Evolutionary conservation across 2,329 filamentous ascomycete species (phyloP).

Genomic region (Dactylellina sp.): DNA sequence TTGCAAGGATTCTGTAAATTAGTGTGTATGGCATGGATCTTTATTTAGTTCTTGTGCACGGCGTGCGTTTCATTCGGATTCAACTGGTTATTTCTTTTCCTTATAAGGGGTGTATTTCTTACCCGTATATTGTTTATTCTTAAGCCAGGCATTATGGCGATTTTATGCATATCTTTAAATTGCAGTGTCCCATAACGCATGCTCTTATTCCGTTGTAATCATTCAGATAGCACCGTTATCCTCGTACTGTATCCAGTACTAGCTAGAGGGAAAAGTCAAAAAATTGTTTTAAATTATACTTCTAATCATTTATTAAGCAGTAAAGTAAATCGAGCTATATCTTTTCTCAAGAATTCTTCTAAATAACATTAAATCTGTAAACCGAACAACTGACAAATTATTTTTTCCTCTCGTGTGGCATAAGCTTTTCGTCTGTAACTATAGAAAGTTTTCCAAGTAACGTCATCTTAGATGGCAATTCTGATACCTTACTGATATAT

Average conservation of each 20-base stretch:
- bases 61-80: constrained; percentile 21
- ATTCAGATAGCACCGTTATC: neutral
- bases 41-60: constrained; percentile 16
- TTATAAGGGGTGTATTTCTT: constrained; percentile 2
- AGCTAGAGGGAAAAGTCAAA: neutral
- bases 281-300: constrained; percentile 8
- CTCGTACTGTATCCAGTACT: neutral
- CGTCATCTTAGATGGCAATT: too few relatives aligned
- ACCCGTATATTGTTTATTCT: constrained; percentile 2
- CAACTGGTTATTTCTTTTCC: constrained; percentile 20
- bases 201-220: neutral
- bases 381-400: too few relatives aligned
- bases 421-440: too few relatives aligned
- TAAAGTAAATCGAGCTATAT: neutral
- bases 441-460: too few relatives aligned
- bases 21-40: constrained; percentile 25
- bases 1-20: constrained; percentile 36
- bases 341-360: too few relatives aligned
- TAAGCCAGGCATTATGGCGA: neutral
- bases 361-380: too few relatives aligned
- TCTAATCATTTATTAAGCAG: too few relatives aligned
- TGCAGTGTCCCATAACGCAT: neutral
- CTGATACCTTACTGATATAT: too few relatives aligned
- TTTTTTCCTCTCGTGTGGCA: too few relatives aligned
- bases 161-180: neutral